Evolutionary conservation across 169 alveolate species (phyloP).

Genomic region (Plasmodium coatneyi): DNA sequence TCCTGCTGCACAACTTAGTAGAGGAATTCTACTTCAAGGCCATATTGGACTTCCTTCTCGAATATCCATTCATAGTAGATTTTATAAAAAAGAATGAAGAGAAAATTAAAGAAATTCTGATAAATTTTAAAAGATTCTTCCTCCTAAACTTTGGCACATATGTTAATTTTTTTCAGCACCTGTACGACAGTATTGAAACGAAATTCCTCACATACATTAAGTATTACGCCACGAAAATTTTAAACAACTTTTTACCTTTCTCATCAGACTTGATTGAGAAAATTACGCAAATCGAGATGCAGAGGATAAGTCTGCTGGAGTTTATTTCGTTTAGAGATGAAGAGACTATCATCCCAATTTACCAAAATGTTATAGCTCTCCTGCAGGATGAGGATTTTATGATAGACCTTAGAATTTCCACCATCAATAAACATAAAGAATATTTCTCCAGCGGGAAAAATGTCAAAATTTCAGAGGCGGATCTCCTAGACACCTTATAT

Average conservation of each 20-base stretch:
- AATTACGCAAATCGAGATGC: constrained; percentile 20
- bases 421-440: constrained; percentile 2
- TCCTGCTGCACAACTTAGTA: constrained; percentile 28
- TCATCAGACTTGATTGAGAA: constrained; percentile 21
- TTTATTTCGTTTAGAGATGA: constrained; percentile 52
- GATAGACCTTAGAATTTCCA: not conserved
- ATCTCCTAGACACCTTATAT: constrained; percentile 15
- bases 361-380: constrained; percentile 31
- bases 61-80: constrained; percentile 6
- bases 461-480: not conserved
- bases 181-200: constrained; percentile 57
- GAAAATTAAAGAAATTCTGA: constrained; percentile 31
- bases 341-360: constrained; percentile 8
- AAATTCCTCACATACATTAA: constrained; percentile 43
- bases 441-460: constrained; percentile 7
- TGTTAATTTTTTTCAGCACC: constrained; percentile 57
- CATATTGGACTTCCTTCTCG: constrained; percentile 15
- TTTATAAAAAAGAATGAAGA: constrained; percentile 40
- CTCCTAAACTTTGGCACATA: constrained; percentile 54
- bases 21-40: constrained; percentile 59
- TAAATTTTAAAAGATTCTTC: constrained; percentile 47
- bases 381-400: constrained; percentile 60
- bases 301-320: constrained; percentile 22
- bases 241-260: constrained; percentile 49
- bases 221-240: constrained; percentile 30